These are phyloP conservation scores for Aspergillus awamori DNA, from an alignment of 2,329 filamentous ascomycete species.

Conservation along the genomic window DNA sequence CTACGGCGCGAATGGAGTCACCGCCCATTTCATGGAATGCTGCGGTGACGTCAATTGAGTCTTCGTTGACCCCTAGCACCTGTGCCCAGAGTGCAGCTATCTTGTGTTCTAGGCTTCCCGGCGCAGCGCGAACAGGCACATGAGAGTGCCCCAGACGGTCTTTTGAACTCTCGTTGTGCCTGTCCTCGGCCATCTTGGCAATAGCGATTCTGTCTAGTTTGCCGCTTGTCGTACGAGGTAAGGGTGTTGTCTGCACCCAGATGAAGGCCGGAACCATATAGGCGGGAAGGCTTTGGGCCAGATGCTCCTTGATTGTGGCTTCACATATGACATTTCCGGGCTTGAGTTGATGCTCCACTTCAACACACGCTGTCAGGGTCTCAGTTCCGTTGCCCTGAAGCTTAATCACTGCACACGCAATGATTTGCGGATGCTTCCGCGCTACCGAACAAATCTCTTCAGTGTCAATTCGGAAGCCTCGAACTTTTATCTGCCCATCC, in stretches of 20 bases:
- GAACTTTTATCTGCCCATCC: conserved; percentile 10
- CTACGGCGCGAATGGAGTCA: conserved; percentile 11
- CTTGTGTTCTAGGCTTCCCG: conserved; percentile 5
- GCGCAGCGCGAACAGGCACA: not conserved
- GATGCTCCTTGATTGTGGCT: not conserved
- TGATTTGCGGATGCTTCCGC: not conserved
- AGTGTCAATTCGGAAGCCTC: conserved; percentile 1
- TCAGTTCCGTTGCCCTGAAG: not conserved
- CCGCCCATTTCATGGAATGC: conserved; percentile 8
- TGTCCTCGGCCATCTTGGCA: not conserved
- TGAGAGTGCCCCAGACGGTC: too few species aligned
- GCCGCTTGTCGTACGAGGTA: conserved; percentile 4
- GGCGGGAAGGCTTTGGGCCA: not conserved
- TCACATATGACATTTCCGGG: not conserved
- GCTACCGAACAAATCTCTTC: not conserved
- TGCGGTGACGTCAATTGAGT: not conserved
- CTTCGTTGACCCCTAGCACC: not conserved
- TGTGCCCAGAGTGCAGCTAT: conserved; percentile 9
- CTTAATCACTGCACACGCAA: not conserved
- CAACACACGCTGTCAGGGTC: not conserved
- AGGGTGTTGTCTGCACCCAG: not conserved
- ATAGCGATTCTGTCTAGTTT: conserved; percentile 1
- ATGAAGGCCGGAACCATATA: conserved; percentile 8
- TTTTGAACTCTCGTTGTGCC: not conserved
- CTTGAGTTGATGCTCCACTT: not conserved